A percentile compares a stretch with the other conserved stretches of the same genome.
Evolutionary conservation across 2,329 filamentous ascomycete species (phyloP).

Genomic region (Cladosporium sp.): DNA sequence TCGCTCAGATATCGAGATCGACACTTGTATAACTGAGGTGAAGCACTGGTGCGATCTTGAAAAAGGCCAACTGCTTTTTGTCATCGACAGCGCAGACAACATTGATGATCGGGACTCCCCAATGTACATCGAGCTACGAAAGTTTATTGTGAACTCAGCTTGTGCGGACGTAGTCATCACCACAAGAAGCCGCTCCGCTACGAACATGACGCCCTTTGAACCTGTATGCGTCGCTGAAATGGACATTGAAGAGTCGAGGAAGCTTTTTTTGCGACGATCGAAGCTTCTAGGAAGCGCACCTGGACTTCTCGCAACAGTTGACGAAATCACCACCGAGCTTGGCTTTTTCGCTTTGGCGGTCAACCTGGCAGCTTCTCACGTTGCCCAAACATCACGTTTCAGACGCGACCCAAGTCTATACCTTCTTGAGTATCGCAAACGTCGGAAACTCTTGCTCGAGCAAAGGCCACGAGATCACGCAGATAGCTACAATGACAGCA

Average conservation of each 20-base stretch:
- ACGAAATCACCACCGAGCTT: neutral
- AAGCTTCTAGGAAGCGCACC: neutral
- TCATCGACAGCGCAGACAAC: conserved; percentile 3
- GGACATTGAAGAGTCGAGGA: neutral
- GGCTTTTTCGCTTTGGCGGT: neutral
- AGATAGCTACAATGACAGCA: conserved; percentile 24
- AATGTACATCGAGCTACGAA: neutral
- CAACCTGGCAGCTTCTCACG: neutral
- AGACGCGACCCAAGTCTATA: neutral
- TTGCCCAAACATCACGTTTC: neutral
- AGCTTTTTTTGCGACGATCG: neutral
- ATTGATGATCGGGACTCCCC: neutral
- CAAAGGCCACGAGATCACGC: neutral
- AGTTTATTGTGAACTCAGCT: neutral
- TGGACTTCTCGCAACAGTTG: neutral
- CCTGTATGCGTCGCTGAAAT: neutral
- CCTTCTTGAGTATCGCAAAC: neutral
- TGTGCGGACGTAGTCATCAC: neutral
- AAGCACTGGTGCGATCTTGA: neutral
- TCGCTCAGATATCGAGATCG: neutral
- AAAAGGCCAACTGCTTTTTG: conserved; percentile 1
- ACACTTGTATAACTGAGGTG: neutral
- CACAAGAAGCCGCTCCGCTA: neutral
- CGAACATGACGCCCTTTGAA: neutral
- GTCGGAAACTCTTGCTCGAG: neutral